Percentiles rank a stretch among this genome's conserved stretches.
Conservation (phyloP, 192 early-diverging fungal species). For the Obelidium mucronatum region DNA sequence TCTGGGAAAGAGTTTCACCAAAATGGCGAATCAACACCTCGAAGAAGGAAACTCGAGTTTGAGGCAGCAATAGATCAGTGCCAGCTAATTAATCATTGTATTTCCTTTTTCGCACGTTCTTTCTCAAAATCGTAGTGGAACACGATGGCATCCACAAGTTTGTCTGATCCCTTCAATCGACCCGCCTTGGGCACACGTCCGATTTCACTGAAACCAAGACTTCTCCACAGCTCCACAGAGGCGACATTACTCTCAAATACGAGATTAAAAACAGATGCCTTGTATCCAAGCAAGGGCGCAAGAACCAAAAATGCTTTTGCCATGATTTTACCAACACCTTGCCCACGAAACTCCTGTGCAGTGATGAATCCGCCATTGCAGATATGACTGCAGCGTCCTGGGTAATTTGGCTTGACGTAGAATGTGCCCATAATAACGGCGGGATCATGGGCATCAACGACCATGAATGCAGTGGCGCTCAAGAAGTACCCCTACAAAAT, state of each 20-base stretch:
- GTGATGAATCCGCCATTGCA: conserved; percentile 80
- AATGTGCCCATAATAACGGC: conserved; percentile 64
- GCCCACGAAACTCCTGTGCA: conserved; percentile 46
- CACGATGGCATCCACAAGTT: conserved; percentile 73
- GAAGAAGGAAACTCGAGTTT: not conserved
- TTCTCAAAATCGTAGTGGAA: conserved; percentile 78
- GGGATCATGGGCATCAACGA: not conserved
- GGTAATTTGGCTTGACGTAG: conserved; percentile 84
- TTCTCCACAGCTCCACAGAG: conserved; percentile 69
- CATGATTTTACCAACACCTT: conserved; percentile 69
- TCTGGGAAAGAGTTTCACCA: not conserved
- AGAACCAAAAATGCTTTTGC: conserved; percentile 66
- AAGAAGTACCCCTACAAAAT: conserved; percentile 44
- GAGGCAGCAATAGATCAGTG: not conserved
- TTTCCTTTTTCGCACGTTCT: too few species aligned
- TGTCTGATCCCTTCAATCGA: conserved; percentile 51
- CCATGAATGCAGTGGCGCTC: conserved; percentile 50
- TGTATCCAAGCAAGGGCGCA: conserved; percentile 74
- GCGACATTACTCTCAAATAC: conserved; percentile 75
- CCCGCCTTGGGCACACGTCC: conserved; percentile 75
- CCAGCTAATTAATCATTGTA: too few species aligned
- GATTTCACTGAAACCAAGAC: conserved; percentile 71
- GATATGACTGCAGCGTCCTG: conserved; percentile 74
- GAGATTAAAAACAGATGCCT: conserved; percentile 80
- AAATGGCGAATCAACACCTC: not conserved